Evolutionary conservation across 2,329 filamentous ascomycete genomes (phyloP).

Genomic region (Monosporascus sp.): DNA sequence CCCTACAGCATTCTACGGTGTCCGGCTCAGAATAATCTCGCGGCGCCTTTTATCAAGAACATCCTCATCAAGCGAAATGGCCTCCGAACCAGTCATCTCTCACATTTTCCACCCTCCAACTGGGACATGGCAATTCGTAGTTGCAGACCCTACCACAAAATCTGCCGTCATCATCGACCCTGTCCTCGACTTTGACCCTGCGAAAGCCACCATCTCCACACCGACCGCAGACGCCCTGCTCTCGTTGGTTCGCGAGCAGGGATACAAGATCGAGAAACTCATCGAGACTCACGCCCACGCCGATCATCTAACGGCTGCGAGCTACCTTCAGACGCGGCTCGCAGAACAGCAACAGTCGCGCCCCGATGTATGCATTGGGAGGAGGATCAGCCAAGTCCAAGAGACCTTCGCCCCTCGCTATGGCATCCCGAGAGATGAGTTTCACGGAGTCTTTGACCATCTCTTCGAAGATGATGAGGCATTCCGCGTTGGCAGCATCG

Average conservation of each 20-base stretch:
- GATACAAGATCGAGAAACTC: constrained; percentile 45
- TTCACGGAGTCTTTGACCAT: constrained; percentile 42
- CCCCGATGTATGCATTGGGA: constrained; percentile 49
- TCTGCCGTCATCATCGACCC: constrained; percentile 44
- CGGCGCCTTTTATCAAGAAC: too few species aligned
- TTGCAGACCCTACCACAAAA: constrained; percentile 35
- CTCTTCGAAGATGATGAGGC: constrained; percentile 48
- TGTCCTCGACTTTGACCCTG: constrained; percentile 41
- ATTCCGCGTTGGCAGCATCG: constrained; percentile 44
- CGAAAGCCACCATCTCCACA: constrained; percentile 40
- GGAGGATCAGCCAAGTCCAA: constrained; percentile 47
- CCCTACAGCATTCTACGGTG: too few species aligned
- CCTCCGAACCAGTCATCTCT: constrained; percentile 15
- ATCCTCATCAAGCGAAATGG: too few species aligned
- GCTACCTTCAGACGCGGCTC: constrained; percentile 48
- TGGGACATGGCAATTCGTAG: constrained; percentile 43
- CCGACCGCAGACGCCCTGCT: constrained; percentile 47
- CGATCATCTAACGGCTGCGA: constrained; percentile 54
- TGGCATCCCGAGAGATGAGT: constrained; percentile 36
- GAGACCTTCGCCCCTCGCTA: constrained; percentile 43
- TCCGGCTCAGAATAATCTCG: too few species aligned
- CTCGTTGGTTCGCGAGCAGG: constrained; percentile 32
- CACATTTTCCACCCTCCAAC: constrained; percentile 18
- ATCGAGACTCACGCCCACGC: constrained; percentile 60
- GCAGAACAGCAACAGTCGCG: constrained; percentile 21